Conservation (phyloP, 768 basidiomycete genomes). For the Amanita brunnescens region DNA sequence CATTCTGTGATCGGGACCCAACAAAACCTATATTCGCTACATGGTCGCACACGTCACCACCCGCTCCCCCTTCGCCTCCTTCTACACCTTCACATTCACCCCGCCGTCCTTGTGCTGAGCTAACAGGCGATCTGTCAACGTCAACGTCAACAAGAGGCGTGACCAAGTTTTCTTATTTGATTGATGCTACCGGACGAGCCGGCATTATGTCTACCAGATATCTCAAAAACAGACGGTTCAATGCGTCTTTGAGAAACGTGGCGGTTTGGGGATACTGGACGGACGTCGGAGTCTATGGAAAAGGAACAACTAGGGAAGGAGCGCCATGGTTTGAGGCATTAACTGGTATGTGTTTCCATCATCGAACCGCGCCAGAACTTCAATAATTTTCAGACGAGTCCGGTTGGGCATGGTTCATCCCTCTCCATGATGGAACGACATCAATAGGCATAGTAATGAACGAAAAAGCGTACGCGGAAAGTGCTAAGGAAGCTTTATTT, state of each 20-base stretch:
- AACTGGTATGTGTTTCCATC: constrained; percentile 36
- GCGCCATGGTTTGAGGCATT: constrained; percentile 68
- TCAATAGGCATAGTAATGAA: constrained; percentile 59
- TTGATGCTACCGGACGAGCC: constrained; percentile 69
- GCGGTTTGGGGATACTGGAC: constrained; percentile 78
- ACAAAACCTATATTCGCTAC: constrained; percentile 41
- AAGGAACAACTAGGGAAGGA: constrained; percentile 40
- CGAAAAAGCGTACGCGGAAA: constrained; percentile 38
- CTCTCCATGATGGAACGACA: constrained; percentile 54
- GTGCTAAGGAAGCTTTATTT: constrained; percentile 19
- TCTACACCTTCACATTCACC: constrained; percentile 20
- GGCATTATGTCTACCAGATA: constrained; percentile 65
- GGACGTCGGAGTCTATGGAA: constrained; percentile 41
- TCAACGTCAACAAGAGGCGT: constrained; percentile 28
- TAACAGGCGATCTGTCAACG: constrained; percentile 6
- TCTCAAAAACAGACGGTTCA: constrained; percentile 61
- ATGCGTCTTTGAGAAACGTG: constrained; percentile 61
- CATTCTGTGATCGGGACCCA: constrained; percentile 32
- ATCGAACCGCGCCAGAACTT: background rate
- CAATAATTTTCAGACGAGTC: constrained; percentile 42
- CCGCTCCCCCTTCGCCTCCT: constrained; percentile 30
- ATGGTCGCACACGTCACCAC: constrained; percentile 41
- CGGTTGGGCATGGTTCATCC: constrained; percentile 69
- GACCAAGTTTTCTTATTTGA: constrained; percentile 56
- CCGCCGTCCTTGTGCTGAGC: constrained; percentile 8